Conservation (phyloP, 257 asterid genomes). For the Ilex aquifolium region DNA sequence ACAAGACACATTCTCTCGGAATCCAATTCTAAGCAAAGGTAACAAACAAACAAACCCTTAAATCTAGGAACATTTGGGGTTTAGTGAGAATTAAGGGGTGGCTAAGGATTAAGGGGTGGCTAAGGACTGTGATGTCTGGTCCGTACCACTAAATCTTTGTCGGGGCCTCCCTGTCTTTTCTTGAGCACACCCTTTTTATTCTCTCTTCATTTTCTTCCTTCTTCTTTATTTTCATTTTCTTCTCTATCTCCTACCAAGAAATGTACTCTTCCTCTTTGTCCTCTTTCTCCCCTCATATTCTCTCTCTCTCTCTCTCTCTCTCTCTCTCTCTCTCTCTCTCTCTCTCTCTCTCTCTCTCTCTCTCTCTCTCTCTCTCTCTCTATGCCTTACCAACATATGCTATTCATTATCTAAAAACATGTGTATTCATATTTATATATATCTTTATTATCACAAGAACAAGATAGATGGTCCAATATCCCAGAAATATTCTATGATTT, state of each 20-base stretch:
- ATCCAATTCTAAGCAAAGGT: constrained; percentile 6
- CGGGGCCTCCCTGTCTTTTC: constrained; percentile 29
- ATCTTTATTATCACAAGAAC: too few relatives aligned
- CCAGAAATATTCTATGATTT: too few relatives aligned
- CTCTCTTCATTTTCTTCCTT: constrained; percentile 2
- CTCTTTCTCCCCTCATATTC: constrained; percentile 28
- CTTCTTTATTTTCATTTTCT: constrained; percentile 12
- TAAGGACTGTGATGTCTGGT: constrained; percentile 18
- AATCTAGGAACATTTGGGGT: constrained; percentile 22
- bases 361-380: neutral
- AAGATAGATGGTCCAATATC: too few relatives aligned
- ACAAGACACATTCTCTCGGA: constrained; percentile 15
- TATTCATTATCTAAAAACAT: neutral
- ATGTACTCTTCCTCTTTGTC: constrained; percentile 28
- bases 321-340: neutral
- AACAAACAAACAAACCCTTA: constrained; percentile 26
- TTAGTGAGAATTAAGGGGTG: constrained; percentile 12
- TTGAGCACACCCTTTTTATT: constrained; percentile 17
- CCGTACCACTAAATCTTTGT: constrained; percentile 43
- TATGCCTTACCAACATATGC: neutral
- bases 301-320: constrained; percentile 4
- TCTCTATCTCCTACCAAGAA: constrained; percentile 18
- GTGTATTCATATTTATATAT: too few relatives aligned
- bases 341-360: constrained; percentile 7
- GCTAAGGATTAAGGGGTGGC: constrained; percentile 12